A percentile compares a stretch with the other conserved stretches of the same genome.
Evolutionary conservation across 2,329 filamentous ascomycete species (phyloP).

Genomic region (Monilinia laxa): DNA sequence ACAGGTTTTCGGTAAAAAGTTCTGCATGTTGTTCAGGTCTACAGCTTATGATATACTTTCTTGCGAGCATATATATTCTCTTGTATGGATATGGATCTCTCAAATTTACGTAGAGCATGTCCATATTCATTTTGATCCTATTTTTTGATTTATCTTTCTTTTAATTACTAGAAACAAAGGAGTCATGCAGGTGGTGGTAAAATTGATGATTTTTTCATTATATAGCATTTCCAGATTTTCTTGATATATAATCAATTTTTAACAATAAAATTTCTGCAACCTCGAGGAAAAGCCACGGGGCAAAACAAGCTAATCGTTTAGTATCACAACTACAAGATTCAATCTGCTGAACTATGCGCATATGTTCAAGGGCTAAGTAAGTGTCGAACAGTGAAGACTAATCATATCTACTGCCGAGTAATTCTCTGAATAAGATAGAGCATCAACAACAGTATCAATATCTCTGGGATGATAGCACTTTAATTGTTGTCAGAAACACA

Average conservation of each 20-base stretch:
- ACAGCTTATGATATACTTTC: not conserved
- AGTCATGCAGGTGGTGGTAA: not conserved
- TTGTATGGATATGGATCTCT: not conserved
- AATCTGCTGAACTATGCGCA: not conserved
- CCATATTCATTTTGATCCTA: not conserved
- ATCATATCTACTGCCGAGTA: too few relatives aligned
- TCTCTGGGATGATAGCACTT: not conserved
- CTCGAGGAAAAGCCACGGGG: too few relatives aligned
- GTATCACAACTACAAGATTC: not conserved
- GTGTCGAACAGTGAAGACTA: too few relatives aligned
- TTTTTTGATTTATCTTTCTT: not conserved
- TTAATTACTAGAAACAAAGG: not conserved
- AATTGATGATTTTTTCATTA: not conserved
- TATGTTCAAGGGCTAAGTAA: not conserved
- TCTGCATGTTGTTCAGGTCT: not conserved
- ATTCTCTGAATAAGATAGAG: constrained; percentile 29
- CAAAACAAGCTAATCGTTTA: not conserved
- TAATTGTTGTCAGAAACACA: constrained; percentile 4
- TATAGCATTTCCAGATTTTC: not conserved
- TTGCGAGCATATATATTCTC: not conserved
- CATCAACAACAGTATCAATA: not conserved
- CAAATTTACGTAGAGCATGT: not conserved
- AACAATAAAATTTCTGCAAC: not conserved
- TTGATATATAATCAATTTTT: constrained; percentile 9
- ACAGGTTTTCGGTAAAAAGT: not conserved